Evolutionary conservation across 2,329 filamentous ascomycete species (phyloP), one percentile per base, ranked within the genome.

Genomic region (Ophiostoma fasciatum): DNA sequence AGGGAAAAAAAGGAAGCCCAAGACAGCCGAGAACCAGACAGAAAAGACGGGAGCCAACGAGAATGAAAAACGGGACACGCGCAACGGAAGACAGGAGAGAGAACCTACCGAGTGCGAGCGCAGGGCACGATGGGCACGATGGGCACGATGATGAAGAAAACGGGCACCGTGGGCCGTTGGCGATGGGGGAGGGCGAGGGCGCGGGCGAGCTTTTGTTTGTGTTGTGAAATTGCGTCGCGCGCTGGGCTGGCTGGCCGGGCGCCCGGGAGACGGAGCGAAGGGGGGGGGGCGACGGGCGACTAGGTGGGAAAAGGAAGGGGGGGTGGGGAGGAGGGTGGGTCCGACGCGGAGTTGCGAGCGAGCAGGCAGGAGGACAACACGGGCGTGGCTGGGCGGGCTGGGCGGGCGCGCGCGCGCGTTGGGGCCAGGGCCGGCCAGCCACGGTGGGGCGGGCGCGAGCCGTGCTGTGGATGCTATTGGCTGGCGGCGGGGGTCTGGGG

Each of bases 191-290:
- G 35, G 36, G 29, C 10, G 39, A 26, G 30, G 35, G 23, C 37
- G 25, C 30, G 18, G 33, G 27, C 17, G 41, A 36, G n/a, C 33
- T 40, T 43, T 45, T 45, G 42, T 43, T 44, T 45, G 41, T 43
- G 39, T 40, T 45, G 37, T 33, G 34, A 35, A 32, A 34, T 33
- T 28, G 31, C 27, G 41, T 40, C 38, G 41, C 41, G 41, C 35
- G n/a, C n/a, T n/a, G n/a, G n/a, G n/a, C n/a, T n/a, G n/a, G n/a
- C n/a, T n/a, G n/a, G n/a, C n/a, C 38, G 42, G 44, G 40, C 44
- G 44, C 30, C 44, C 28, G 30, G 44, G 44, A 35, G 44, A 46
- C 44, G 39, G 39, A 30, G 33, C 22, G 33, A 36, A 29, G 18
- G 28, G 21, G n/a, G n/a, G n/a, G n/a, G n/a, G n/a, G n/a, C n/a